A percentile compares a stretch with the other conserved stretches of the same genome.
Evolutionary conservation across 345 rosid species (phyloP).

Genomic region (Excoecaria cochinchinensis): DNA sequence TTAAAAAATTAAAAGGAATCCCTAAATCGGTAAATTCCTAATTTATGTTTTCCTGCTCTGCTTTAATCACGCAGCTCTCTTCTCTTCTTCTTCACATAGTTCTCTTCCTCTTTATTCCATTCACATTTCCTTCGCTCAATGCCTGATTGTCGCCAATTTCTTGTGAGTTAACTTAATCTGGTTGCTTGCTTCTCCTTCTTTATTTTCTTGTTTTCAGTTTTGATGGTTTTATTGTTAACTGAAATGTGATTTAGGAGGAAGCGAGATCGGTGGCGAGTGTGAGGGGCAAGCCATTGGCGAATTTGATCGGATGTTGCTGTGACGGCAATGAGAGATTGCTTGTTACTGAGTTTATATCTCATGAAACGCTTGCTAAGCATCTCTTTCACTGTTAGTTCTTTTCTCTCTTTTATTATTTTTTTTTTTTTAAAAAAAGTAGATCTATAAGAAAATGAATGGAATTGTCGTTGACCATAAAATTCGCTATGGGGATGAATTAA

Average conservation of each 20-base stretch:
- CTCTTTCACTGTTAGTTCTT: slow-evolving; percentile 70
- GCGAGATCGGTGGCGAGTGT: slow-evolving; percentile 87
- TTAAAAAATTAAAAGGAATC: too few relatives aligned
- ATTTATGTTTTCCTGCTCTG: too few relatives aligned
- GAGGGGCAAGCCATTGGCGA: slow-evolving; percentile 69
- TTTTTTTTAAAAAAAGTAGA: too few relatives aligned
- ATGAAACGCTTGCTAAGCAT: slow-evolving; percentile 93
- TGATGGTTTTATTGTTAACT: neutral
- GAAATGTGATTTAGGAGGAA: slow-evolving; percentile 56
- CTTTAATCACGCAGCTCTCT: too few relatives aligned
- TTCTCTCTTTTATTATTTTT: neutral
- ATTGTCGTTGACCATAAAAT: neutral
- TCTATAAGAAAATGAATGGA: neutral
- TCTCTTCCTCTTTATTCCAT: too few relatives aligned
- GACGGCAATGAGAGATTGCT: slow-evolving; percentile 87
- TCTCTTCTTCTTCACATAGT: too few relatives aligned
- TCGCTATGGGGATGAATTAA: slow-evolving; percentile 16
- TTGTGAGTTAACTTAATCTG: slow-evolving; percentile 42
- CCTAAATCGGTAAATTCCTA: too few relatives aligned
- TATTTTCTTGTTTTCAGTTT: neutral
- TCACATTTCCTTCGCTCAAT: too few relatives aligned
- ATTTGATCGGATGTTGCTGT: slow-evolving; percentile 87
- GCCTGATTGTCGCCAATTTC: slow-evolving; percentile 96
- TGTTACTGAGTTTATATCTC: slow-evolving; percentile 82
- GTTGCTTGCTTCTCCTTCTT: neutral